Evolutionary conservation across 345 rosid species (phyloP).

Genomic region (Lepidium aucheri): DNA sequence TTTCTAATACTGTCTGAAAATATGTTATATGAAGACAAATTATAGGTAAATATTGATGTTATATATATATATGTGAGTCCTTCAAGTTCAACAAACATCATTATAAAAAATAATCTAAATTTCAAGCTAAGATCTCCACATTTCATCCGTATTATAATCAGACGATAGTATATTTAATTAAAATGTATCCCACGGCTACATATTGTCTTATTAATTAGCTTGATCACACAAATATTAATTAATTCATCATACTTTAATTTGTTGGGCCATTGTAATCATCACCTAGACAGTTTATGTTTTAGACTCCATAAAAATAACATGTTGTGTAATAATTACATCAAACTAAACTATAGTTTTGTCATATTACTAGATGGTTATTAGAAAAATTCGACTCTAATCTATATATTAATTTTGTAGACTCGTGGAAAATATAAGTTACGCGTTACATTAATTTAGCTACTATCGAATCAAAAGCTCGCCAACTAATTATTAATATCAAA

Average conservation of each 20-base stretch:
- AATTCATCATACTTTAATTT: background rate
- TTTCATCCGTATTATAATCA: slow-evolving; percentile 18
- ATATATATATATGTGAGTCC: background rate
- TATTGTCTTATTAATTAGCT: slow-evolving; percentile 14
- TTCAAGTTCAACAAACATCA: background rate
- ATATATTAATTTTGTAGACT: slow-evolving; percentile 19
- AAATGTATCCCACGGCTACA: background rate
- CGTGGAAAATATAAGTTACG: slow-evolving; percentile 20
- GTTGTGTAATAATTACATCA: background rate
- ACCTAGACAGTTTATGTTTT: background rate
- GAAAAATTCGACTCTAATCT: slow-evolving; percentile 1
- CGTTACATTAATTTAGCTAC: slow-evolving; percentile 18
- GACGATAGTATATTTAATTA: slow-evolving; percentile 1
- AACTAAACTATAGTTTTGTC: background rate
- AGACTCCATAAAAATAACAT: background rate
- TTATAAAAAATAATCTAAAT: background rate
- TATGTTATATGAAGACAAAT: slow-evolving; percentile 21
- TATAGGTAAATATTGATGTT: slow-evolving; percentile 7
- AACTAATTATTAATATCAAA: slow-evolving; percentile 7
- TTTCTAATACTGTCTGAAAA: background rate
- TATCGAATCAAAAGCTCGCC: slow-evolving; percentile 19
- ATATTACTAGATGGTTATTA: background rate
- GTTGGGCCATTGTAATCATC: slow-evolving; percentile 17
- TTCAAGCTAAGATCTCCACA: background rate
- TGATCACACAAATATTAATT: background rate